Evolutionary conservation across 257 asterid genomes (phyloP).

Genomic region (Osmanthus fragrans): DNA sequence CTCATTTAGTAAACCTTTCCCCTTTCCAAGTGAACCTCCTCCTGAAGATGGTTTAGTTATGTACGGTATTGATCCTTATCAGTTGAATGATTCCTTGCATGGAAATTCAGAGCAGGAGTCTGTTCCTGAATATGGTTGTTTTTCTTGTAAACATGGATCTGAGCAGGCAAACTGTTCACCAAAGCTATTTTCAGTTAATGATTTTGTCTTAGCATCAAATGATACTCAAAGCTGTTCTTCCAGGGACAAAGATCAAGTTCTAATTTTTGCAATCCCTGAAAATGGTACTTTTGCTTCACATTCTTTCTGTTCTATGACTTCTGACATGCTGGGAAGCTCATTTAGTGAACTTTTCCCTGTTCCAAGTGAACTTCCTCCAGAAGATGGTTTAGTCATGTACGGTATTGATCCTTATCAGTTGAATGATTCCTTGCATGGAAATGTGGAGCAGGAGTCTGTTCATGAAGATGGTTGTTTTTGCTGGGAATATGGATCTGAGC

Average conservation of each 20-base stretch:
- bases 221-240: conserved; percentile 42
- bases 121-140: conserved; percentile 32
- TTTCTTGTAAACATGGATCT: conserved; percentile 30
- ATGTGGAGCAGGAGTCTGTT: conserved; percentile 39
- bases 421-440: conserved; percentile 35
- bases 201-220: conserved; percentile 41
- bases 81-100: conserved; percentile 36
- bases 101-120: conserved; percentile 44
- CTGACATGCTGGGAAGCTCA: conserved; percentile 47
- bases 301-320: conserved; percentile 32
- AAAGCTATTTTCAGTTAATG: conserved; percentile 54
- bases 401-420: conserved; percentile 43
- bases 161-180: conserved; percentile 40
- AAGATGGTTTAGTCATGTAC: conserved; percentile 38
- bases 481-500: conserved; percentile 34
- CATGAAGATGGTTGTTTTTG: conserved; percentile 38
- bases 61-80: conserved; percentile 41
- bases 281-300: conserved; percentile 44
- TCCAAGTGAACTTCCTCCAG: conserved; percentile 40
- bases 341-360: conserved; percentile 39
- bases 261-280: conserved; percentile 38
- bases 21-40: conserved; percentile 37
- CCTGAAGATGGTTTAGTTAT: conserved; percentile 32
- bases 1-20: conserved; percentile 42
- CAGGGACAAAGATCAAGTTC: conserved; percentile 28